Evolutionary conservation across 1,284 basidiomycete species (phyloP).

Genomic region (Filobasidium uniguttulatum): DNA sequence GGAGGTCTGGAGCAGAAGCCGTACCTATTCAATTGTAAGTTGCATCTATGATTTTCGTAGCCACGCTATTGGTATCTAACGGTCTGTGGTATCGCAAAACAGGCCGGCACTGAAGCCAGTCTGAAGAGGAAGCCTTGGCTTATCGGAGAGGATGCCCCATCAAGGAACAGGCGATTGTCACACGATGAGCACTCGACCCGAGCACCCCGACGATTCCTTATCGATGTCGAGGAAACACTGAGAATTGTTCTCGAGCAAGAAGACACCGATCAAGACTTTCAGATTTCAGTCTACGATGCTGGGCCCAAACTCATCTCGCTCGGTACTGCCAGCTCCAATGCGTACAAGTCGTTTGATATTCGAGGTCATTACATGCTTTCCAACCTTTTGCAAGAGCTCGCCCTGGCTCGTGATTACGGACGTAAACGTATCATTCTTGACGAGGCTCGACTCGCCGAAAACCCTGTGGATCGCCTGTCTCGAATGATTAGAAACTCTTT

Average conservation of each 20-base stretch:
- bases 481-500: constrained; percentile 98
- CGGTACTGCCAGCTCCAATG: constrained; percentile 92
- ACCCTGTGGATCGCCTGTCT: constrained; percentile 89
- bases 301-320: constrained; percentile 92
- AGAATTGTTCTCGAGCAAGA: constrained; percentile 92
- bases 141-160: constrained; percentile 61
- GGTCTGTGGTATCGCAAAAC: constrained; percentile 10
- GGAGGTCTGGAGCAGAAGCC: constrained; percentile 58
- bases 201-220: constrained; percentile 64
- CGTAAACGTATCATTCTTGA: constrained; percentile 95
- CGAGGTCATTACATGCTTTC: constrained; percentile 96
- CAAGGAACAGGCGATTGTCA: constrained; percentile 60
- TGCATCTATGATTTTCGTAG: not conserved
- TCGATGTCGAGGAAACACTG: constrained; percentile 98
- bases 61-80: not conserved
- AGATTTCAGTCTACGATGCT: constrained; percentile 86
- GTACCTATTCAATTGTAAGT: constrained; percentile 70
- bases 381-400: constrained; percentile 95
- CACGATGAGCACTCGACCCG: constrained; percentile 45
- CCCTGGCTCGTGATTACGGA: constrained; percentile 87
- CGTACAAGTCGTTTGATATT: constrained; percentile 92
- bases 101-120: constrained; percentile 52
- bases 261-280: constrained; percentile 90
- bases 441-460: constrained; percentile 87
- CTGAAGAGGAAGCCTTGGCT: constrained; percentile 45